phyloP scores from a whole-genome alignment of 225 moss, liverwort and hornwort species.

The Neckera pumila region DNA sequence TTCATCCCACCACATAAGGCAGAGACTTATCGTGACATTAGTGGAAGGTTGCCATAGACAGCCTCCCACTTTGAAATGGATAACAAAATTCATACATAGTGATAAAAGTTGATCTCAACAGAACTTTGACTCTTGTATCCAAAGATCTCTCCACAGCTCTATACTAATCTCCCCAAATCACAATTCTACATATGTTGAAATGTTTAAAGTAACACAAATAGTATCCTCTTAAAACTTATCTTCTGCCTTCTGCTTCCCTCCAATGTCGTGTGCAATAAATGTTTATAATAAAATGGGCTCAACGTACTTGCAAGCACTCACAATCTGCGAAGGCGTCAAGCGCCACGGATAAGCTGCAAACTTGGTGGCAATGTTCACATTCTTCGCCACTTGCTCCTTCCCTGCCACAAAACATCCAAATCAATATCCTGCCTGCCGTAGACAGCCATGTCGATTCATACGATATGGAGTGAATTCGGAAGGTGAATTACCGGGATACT shows the following conservation, averaged over 20 bases:
- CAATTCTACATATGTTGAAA: background rate
- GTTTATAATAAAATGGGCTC: background rate
- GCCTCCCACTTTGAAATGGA: background rate
- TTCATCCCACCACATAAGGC: background rate
- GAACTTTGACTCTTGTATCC: background rate
- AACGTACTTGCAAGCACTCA: conserved; percentile 97
- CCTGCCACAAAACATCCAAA: background rate
- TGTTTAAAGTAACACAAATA: background rate
- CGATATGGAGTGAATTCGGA: background rate
- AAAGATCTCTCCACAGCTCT: background rate
- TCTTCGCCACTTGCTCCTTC: conserved; percentile 34
- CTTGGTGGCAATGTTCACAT: conserved; percentile 84
- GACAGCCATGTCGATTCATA: background rate
- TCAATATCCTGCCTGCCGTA: background rate
- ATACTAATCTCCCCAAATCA: background rate
- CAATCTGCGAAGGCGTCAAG: conserved; percentile 78
- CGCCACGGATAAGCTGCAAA: conserved; percentile 99
- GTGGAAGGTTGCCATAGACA: background rate
- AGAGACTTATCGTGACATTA: background rate
- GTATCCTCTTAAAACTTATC: background rate
- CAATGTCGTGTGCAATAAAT: background rate
- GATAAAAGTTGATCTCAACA: background rate
- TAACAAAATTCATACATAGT: background rate
- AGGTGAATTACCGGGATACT: conserved; percentile 42
- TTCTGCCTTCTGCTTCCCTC: background rate